phyloP scores from a whole-genome alignment of 345 rosid species.

The Eutrema heterophyllum region DNA sequence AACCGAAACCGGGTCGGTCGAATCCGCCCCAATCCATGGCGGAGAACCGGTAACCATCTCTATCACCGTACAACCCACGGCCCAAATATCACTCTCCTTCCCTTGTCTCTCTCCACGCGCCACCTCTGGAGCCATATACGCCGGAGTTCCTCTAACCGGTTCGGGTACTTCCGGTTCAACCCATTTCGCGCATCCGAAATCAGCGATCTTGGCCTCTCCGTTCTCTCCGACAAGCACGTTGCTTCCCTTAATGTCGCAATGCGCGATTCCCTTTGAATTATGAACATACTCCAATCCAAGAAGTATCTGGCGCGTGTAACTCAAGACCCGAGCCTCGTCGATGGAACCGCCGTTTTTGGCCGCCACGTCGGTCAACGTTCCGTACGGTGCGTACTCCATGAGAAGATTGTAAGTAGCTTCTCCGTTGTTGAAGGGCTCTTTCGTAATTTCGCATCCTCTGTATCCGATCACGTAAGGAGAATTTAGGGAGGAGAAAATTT shows the following conservation, averaged over 20 bases:
- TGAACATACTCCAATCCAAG: slow-evolving; percentile 62
- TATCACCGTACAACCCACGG: slow-evolving; percentile 67
- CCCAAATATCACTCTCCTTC: slow-evolving; percentile 57
- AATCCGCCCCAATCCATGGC: slow-evolving; percentile 37
- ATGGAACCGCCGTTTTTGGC: slow-evolving; percentile 38
- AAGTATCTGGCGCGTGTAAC: slow-evolving; percentile 50
- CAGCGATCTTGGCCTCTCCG: slow-evolving; percentile 60
- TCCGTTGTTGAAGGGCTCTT: slow-evolving; percentile 26
- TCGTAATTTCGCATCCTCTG: slow-evolving; percentile 51
- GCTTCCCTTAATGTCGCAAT: slow-evolving; percentile 72
- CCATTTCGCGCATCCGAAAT: slow-evolving; percentile 70
- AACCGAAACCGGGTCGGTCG: slow-evolving; percentile 37
- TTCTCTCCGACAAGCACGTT: slow-evolving; percentile 47
- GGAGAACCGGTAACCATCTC: slow-evolving; percentile 69
- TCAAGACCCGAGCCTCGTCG: slow-evolving; percentile 34
- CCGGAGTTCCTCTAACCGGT: slow-evolving; percentile 54
- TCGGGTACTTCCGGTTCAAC: slow-evolving; percentile 22
- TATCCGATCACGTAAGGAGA: slow-evolving; percentile 52
- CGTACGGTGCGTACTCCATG: slow-evolving; percentile 63
- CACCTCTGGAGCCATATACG: slow-evolving; percentile 82
- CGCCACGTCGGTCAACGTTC: slow-evolving; percentile 42
- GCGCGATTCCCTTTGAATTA: slow-evolving; percentile 43
- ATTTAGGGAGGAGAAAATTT: slow-evolving; percentile 40
- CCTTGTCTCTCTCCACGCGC: slow-evolving; percentile 83
- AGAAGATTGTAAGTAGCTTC: slow-evolving; percentile 48